phyloP scores from a whole-genome alignment of 164 flowering plant species.

The Dillenia suffruticosa region DNA sequence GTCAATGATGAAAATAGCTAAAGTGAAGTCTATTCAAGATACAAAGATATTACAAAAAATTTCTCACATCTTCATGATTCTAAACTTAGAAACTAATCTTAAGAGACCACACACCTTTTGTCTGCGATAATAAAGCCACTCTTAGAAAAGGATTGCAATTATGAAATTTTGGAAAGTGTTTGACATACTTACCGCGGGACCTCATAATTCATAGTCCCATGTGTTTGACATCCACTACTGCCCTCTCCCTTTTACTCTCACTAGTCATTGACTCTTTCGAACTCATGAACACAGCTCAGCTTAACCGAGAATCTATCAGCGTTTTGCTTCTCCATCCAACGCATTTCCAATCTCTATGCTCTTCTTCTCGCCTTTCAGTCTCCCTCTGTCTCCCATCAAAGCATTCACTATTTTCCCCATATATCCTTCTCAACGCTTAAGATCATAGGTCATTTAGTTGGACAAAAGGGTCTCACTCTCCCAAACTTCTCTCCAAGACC shows the following conservation, averaged over 20 bases:
- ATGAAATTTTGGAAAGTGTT: conserved; percentile 19
- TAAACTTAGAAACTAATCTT: no score
- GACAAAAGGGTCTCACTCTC: conserved; percentile 13
- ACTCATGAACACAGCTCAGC: conserved; percentile 22
- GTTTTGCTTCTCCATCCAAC: conserved; percentile 31
- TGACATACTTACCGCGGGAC: background rate
- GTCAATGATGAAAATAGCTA: no score
- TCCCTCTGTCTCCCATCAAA: conserved; percentile 31
- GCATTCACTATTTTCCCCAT: conserved; percentile 23
- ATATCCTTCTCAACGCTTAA: conserved; percentile 16
- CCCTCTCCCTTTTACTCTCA: conserved; percentile 1
- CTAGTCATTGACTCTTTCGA: conserved; percentile 23
- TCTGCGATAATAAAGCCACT: no score
- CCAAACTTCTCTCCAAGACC: conserved; percentile 24
- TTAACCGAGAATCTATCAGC: conserved; percentile 31
- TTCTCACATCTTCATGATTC: no score
- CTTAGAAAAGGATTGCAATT: conserved; percentile 9
- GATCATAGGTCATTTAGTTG: conserved; percentile 12
- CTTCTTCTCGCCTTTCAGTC: conserved; percentile 32
- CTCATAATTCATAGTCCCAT: background rate
- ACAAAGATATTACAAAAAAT: no score
- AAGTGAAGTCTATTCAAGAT: no score
- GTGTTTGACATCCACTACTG: background rate
- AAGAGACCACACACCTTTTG: no score
- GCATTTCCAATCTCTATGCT: conserved; percentile 35